A percentile compares a stretch with the other conserved stretches of the same genome.
Conservation (phyloP, 2,329 filamentous ascomycete genomes). For the Aschersonia sp. region DNA sequence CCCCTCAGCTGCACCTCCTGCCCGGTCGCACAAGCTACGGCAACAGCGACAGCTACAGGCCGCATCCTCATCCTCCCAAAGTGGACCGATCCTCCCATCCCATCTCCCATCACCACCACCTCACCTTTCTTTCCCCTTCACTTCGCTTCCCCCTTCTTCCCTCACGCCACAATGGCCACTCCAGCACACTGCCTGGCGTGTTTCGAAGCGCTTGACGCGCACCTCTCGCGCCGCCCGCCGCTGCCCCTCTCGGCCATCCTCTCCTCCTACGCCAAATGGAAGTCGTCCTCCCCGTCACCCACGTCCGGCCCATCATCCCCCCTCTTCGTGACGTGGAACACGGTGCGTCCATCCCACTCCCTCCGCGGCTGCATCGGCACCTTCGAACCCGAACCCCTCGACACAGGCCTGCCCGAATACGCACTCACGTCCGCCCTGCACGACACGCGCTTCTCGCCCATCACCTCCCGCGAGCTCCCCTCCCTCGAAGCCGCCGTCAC, state of each 20-base stretch:
- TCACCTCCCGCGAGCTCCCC: slow-evolving; percentile 38
- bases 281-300: slow-evolving; percentile 16
- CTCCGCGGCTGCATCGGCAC: slow-evolving; percentile 95
- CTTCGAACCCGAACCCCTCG: slow-evolving; percentile 65
- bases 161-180: slow-evolving; percentile 52
- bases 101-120: too few relatives aligned
- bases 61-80: too few relatives aligned
- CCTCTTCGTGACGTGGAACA: slow-evolving; percentile 94
- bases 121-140: too few relatives aligned
- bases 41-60: too few relatives aligned
- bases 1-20: too few relatives aligned
- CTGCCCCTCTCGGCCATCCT: slow-evolving; percentile 55
- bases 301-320: slow-evolving; percentile 38
- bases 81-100: too few relatives aligned
- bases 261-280: slow-evolving; percentile 39
- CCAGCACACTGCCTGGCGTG: slow-evolving; percentile 79
- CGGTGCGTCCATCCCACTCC: slow-evolving; percentile 31
- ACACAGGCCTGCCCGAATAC: slow-evolving; percentile 62
- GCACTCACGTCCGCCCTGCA: slow-evolving; percentile 63
- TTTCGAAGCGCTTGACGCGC: slow-evolving; percentile 73
- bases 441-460: slow-evolving; percentile 47
- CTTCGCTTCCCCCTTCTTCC: neutral
- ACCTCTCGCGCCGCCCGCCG: slow-evolving; percentile 47
- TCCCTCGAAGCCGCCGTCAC: slow-evolving; percentile 56
- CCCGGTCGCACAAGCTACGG: too few relatives aligned